phyloP scores from a whole-genome alignment of 2,329 filamentous ascomycete species.

The Zymoseptoria brevis region DNA sequence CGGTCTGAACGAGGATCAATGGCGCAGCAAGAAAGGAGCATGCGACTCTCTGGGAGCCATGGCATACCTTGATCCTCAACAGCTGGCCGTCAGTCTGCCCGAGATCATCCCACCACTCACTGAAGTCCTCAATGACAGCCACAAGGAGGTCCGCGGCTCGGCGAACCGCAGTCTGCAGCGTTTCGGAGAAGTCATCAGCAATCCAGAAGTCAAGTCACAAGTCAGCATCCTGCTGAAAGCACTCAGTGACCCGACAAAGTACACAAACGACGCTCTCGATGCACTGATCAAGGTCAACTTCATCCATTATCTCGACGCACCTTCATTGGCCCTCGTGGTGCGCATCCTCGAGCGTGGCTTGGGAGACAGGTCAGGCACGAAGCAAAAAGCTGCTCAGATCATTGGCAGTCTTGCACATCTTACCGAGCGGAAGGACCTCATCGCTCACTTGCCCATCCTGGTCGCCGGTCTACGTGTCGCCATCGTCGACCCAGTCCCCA shows the following conservation, averaged over 20 bases:
- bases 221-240: conserved; percentile 91
- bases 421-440: conserved; percentile 89
- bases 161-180: conserved; percentile 95
- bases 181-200: conserved; percentile 96
- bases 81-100: conserved; percentile 82
- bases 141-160: conserved; percentile 88
- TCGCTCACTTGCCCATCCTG: conserved; percentile 82
- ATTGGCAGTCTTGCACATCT: conserved; percentile 96
- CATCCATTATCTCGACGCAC: conserved; percentile 95
- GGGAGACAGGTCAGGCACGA: conserved; percentile 84
- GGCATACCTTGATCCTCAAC: conserved; percentile 95
- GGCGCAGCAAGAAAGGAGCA: conserved; percentile 97
- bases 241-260: conserved; percentile 92
- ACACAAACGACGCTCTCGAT: conserved; percentile 91
- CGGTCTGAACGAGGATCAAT: conserved; percentile 89
- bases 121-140: conserved; percentile 88
- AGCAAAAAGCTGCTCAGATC: conserved; percentile 92
- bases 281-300: conserved; percentile 96
- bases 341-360: conserved; percentile 91
- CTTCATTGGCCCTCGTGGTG: conserved; percentile 87
- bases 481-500: conserved; percentile 90
- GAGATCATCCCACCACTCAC: conserved; percentile 96
- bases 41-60: conserved; percentile 95
- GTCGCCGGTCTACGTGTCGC: conserved; percentile 84
- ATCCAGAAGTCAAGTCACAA: conserved; percentile 90